These are phyloP conservation scores for Sugiyamaella xylanicola DNA, from an alignment of 1,139 yeast species.

Conservation along the genomic window DNA sequence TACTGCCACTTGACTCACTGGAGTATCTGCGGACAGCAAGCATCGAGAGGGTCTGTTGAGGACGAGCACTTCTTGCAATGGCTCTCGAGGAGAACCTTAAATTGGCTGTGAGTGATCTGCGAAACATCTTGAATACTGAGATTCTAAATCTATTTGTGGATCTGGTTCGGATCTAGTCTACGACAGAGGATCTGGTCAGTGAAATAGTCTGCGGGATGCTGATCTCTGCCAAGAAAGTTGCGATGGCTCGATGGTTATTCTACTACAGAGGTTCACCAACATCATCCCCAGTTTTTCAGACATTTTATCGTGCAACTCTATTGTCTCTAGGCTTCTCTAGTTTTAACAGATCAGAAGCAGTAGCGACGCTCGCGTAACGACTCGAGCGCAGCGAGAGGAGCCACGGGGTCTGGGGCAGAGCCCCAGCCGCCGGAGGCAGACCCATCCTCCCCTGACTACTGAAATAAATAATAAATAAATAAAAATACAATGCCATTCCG, in stretches of 20 bases:
- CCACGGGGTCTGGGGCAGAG: not conserved
- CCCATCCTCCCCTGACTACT: not conserved
- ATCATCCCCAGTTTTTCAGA: too few species aligned
- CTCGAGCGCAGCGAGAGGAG: too few species aligned
- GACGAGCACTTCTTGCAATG: not conserved
- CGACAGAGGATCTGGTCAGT: not conserved
- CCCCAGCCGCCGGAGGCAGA: not conserved
- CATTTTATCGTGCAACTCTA: too few species aligned
- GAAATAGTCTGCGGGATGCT: too few species aligned
- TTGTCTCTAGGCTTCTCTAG: too few species aligned
- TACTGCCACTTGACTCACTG: not conserved
- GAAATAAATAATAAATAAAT: not conserved
- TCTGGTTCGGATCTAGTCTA: not conserved
- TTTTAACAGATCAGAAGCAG: too few species aligned
- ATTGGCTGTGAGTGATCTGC: conserved; percentile 1
- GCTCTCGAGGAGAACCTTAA: conserved; percentile 4
- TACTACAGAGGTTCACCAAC: not conserved
- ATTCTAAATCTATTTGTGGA: too few species aligned
- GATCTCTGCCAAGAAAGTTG: too few species aligned
- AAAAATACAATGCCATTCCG: too few species aligned
- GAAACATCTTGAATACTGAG: conserved; percentile 14
- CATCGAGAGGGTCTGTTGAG: not conserved
- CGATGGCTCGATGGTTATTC: too few species aligned
- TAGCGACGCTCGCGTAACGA: too few species aligned
- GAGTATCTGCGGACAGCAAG: conserved; percentile 11